These are phyloP conservation scores for Aspergillus sp. DNA, from an alignment of 2,329 filamentous ascomycete genomes.

Conservation along the genomic window DNA sequence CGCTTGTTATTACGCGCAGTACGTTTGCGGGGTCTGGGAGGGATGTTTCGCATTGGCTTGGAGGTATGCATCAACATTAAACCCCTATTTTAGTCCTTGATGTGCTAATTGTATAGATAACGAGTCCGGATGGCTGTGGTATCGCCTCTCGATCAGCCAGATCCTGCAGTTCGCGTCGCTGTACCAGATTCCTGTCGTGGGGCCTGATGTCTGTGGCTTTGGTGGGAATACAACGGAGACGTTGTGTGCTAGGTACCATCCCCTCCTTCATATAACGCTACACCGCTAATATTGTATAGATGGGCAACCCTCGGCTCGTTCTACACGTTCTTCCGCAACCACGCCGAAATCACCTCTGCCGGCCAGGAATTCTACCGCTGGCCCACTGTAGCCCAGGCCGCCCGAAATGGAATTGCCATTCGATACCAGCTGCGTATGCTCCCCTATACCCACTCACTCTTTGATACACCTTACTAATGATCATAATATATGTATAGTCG, in stretches of 20 bases:
- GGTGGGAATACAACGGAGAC: slow-evolving; percentile 64
- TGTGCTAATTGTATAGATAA: too few species aligned
- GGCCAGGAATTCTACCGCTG: slow-evolving; percentile 74
- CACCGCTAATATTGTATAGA: slow-evolving; percentile 35
- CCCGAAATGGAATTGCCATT: slow-evolving; percentile 66
- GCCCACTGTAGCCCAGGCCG: slow-evolving; percentile 61
- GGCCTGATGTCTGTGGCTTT: slow-evolving; percentile 76
- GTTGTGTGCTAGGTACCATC: slow-evolving; percentile 55
- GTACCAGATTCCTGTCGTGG: slow-evolving; percentile 68
- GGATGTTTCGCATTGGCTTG: slow-evolving; percentile 56
- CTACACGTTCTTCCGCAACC: slow-evolving; percentile 73
- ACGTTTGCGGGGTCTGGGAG: slow-evolving; percentile 72
- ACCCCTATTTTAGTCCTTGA: too few species aligned
- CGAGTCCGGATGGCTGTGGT: slow-evolving; percentile 48
- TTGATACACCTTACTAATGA: too few species aligned
- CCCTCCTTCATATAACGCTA: too few species aligned
- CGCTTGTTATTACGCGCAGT: slow-evolving; percentile 72
- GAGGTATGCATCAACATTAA: slow-evolving; percentile 43
- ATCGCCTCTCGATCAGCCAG: slow-evolving; percentile 58
- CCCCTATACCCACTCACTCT: too few species aligned
- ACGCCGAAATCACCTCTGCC: slow-evolving; percentile 57
- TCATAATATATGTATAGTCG: slow-evolving; percentile 41
- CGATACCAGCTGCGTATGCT: slow-evolving; percentile 61
- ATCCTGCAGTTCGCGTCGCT: slow-evolving; percentile 63
- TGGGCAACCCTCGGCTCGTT: slow-evolving; percentile 75